Conservation (phyloP, 208 protist genomes). For the Trypanosoma avium region DNA sequence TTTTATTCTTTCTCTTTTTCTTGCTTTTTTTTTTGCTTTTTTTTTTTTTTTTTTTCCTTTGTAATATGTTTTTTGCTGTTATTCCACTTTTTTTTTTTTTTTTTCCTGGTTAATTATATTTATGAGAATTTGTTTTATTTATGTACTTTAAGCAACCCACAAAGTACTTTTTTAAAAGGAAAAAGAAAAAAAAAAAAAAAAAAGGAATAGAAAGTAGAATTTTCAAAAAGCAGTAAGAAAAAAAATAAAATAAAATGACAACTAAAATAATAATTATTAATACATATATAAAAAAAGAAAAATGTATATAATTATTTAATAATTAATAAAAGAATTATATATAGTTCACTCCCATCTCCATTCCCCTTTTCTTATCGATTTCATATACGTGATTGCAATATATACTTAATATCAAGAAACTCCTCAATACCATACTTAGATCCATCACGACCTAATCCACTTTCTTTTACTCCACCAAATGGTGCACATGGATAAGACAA, state of each 20-base stretch:
- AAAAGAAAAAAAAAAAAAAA: conserved; percentile 16
- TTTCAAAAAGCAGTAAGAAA: neutral
- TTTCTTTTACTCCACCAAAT: conserved; percentile 92
- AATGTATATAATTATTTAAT: too few relatives aligned
- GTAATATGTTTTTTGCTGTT: neutral
- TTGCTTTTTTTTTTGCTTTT: neutral
- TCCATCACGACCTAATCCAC: conserved; percentile 87
- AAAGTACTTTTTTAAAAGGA: too few relatives aligned
- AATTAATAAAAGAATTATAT: too few relatives aligned
- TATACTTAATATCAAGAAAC: conserved; percentile 85
- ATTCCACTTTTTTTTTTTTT: neutral
- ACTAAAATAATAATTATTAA: conserved; percentile 18
- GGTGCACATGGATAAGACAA: conserved; percentile 62
- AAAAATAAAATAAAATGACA: neutral
- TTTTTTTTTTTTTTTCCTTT: neutral
- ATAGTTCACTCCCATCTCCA: too few relatives aligned
- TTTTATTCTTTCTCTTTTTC: neutral
- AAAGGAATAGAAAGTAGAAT: neutral
- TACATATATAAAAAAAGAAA: too few relatives aligned
- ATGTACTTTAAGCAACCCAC: too few relatives aligned
- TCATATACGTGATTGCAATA: conserved; percentile 63
- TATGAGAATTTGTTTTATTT: too few relatives aligned
- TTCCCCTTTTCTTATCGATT: too few relatives aligned
- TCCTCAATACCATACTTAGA: conserved; percentile 90
- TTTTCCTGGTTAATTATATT: too few relatives aligned